phyloP scores from a whole-genome alignment of 805 yeast genomes.

The Yarrowia sp. region DNA sequence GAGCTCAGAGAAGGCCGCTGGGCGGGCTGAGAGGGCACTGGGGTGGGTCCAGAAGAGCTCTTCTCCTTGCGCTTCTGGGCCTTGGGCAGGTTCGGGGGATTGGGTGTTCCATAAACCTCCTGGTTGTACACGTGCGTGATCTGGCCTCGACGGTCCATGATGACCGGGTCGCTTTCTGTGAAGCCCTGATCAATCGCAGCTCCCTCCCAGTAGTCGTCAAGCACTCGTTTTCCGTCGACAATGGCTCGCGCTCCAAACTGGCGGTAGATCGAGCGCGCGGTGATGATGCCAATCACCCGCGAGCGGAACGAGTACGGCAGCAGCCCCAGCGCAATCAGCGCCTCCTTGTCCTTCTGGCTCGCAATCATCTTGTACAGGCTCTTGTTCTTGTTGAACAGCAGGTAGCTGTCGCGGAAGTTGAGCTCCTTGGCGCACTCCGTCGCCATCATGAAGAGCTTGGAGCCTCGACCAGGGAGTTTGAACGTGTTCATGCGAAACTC shows the following conservation, averaged over 20 bases:
- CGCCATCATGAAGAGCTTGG: constrained; percentile 44
- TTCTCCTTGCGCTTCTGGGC: constrained; percentile 14
- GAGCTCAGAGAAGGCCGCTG: neutral
- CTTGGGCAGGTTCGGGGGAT: constrained; percentile 18
- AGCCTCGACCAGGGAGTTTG: constrained; percentile 43
- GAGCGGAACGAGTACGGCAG: constrained; percentile 37
- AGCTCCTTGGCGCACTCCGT: constrained; percentile 45
- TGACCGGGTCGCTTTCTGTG: constrained; percentile 47
- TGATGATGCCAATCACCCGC: constrained; percentile 41
- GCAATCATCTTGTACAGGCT: constrained; percentile 43
- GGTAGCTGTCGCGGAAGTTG: constrained; percentile 50
- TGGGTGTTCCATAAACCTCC: constrained; percentile 17
- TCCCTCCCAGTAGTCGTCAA: constrained; percentile 59
- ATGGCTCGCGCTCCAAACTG: constrained; percentile 53
- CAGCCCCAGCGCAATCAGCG: constrained; percentile 40
- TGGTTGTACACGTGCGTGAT: constrained; percentile 23
- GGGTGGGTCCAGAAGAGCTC: neutral
- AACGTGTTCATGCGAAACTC: constrained; percentile 45
- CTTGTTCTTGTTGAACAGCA: constrained; percentile 47
- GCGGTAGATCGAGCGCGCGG: constrained; percentile 48
- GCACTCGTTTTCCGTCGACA: constrained; percentile 47
- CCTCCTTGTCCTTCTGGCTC: constrained; percentile 42
- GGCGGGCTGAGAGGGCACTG: neutral
- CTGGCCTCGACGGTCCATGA: constrained; percentile 34
- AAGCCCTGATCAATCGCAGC: constrained; percentile 45